Base-by-base conservation (phyloP, 768 basidiomycete species). In the Hydnomerulius pinastri region DNA sequence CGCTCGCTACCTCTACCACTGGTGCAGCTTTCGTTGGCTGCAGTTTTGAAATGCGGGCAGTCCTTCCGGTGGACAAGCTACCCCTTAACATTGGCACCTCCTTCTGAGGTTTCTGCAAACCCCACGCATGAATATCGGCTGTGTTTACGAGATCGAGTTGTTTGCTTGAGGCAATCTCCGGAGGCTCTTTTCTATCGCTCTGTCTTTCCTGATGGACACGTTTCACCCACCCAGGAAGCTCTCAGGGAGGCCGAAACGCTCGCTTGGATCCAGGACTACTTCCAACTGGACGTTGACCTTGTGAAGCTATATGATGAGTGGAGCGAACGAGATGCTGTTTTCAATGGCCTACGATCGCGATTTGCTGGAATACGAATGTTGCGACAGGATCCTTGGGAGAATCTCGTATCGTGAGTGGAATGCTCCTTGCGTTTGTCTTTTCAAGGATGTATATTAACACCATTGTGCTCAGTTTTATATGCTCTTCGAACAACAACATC, bases 401-500 rank as follows among this genome's bases (percentile, higher is more conserved):
- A 90, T 60, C 79, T 98, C 24, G 72, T 98, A 37, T 93, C 92
- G 94, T 97, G 68, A 60, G 90, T 82, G 38, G 28, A 43, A 33
- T 39, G 35, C 11, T 38, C 43, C 42, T 41, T 32, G n/a, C n/a
- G n/a, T n/a, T n/a, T n/a, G n/a, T 13, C 1, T 27, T 51, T 45
- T 47, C 33, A 43, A 23, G 15, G 18, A 18, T n/a, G n/a, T n/a
- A n/a, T n/a, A n/a, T 53, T 51, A 30, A 66, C 47, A 29, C 44
- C 47, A 53, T 39, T 24, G 25, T 54, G 27, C 20, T 15, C 46
- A 96, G 95, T 8, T 99, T 98, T 73, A 97, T 99, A 56, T 98
- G 96, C 65, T 97, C 94, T 2, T 91, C 92, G 2, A 98, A 98
- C 63, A 98, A 98, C 67, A 94, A 98, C 60, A 98, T 99, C 43